A percentile compares a stretch with the other conserved stretches of the same genome.
phyloP scores from a whole-genome alignment of 306 rosid genomes.

The Cicer judaicum region DNA sequence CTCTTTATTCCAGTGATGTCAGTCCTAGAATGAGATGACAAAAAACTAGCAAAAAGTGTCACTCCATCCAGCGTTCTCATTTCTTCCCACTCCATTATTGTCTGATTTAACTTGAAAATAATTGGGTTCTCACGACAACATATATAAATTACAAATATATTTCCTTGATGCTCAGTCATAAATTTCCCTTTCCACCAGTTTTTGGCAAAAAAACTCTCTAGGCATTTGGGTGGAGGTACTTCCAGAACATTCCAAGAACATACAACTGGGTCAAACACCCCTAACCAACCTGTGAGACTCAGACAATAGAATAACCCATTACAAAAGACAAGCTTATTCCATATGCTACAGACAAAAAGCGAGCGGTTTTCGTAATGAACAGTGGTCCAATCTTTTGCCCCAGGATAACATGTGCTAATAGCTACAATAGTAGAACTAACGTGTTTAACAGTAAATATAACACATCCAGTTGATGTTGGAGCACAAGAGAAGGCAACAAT shows the following conservation, averaged over 20 bases:
- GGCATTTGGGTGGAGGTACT: slow-evolving; percentile 80
- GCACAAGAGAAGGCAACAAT: slow-evolving; percentile 82
- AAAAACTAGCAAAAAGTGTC: slow-evolving; percentile 76
- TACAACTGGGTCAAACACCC: slow-evolving; percentile 69
- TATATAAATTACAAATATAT: slow-evolving; percentile 65
- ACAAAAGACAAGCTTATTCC: slow-evolving; percentile 82
- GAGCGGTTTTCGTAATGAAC: slow-evolving; percentile 64
- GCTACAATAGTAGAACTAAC: slow-evolving; percentile 69
- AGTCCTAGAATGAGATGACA: slow-evolving; percentile 70
- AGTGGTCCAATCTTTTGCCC: slow-evolving; percentile 75
- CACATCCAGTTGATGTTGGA: slow-evolving; percentile 69
- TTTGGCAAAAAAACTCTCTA: slow-evolving; percentile 64
- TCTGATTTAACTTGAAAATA: slow-evolving; percentile 66
- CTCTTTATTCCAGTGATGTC: slow-evolving; percentile 66
- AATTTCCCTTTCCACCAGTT: slow-evolving; percentile 83
- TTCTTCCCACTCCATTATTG: slow-evolving; percentile 70
- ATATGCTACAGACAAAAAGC: slow-evolving; percentile 77
- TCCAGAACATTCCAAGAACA: slow-evolving; percentile 68
- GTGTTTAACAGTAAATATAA: slow-evolving; percentile 70
- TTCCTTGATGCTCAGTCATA: slow-evolving; percentile 71
- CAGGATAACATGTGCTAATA: slow-evolving; percentile 76
- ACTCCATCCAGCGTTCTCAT: slow-evolving; percentile 63
- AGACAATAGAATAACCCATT: slow-evolving; percentile 74
- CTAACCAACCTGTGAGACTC: slow-evolving; percentile 79
- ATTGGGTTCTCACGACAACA: slow-evolving; percentile 73